Base-by-base conservation (phyloP, 441 rosid species). In the Kokia cookei region DNA sequence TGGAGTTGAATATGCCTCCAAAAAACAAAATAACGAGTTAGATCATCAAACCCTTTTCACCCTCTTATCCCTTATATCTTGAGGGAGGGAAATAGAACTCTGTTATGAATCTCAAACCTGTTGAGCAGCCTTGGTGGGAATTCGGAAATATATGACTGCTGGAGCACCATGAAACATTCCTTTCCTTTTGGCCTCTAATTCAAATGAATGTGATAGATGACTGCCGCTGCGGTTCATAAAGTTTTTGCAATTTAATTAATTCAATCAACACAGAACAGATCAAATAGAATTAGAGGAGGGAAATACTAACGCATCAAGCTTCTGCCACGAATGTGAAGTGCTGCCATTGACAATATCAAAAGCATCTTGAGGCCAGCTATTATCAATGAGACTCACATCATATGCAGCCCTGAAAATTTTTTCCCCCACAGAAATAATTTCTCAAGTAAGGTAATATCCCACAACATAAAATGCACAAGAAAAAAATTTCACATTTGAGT, bases 221-320 rank as follows among this genome's bases (percentile, higher is more conserved):
- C 90, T 95, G 72, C 97, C 97, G 7, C 99, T 95, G 86, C 75
- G 81, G 55, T 35, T 70, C 10, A 43, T 13, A 65, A 59, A 32
- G 27, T 11, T 69, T 58, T 53, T 32, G 15, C 17, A 61, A 48
- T 29, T 68, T 54, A 66, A 37, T 15, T 24, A 22, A 55, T 24
- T 42, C 22, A 19, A 48, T 64, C 37, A 17, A 22, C 54, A 11
- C 40, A 7, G 15, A 48, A 50, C 14, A 6, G 26, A 35, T 22
- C 14, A 43, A 12, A 13, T 66, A 12, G 19, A 65, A 65, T 22
- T 35, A 43, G 32, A 74, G 45, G 48, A 66, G 79, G 37, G 19
- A 10, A 47, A 76, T 27, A 90, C 97, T 89, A 83, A 93, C 98
- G 87, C 92, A 82, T 94, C 98, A 71, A 93, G 98, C 75, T 94